Evolutionary conservation across 139 green algal genomes (phyloP).

Genomic region (Helicosporidium sp.): DNA sequence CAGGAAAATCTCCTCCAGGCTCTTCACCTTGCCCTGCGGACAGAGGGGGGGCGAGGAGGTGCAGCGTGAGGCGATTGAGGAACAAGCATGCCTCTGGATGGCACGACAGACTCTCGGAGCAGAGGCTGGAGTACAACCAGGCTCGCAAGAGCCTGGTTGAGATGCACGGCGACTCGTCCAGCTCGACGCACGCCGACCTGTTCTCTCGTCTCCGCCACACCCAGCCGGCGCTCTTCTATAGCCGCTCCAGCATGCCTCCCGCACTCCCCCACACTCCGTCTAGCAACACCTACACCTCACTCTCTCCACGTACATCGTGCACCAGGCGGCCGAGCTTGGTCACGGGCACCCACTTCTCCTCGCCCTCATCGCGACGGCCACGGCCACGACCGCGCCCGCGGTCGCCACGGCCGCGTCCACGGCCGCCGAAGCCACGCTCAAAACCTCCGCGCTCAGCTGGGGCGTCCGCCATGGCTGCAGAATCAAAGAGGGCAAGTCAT

Average conservation of each 20-base stretch:
- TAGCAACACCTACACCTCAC: too few relatives aligned
- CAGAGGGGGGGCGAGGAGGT: not conserved
- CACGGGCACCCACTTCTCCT: conserved; percentile 91
- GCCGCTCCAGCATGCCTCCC: too few relatives aligned
- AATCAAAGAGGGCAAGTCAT: not conserved
- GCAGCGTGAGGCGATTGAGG: not conserved
- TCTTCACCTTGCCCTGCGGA: conserved; percentile 94
- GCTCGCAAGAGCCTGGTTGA: too few relatives aligned
- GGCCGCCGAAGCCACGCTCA: conserved; percentile 69
- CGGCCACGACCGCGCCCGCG: conserved; percentile 41
- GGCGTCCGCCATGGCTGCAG: conserved; percentile 29
- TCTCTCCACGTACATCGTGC: conserved; percentile 75
- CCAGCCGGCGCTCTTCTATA: too few relatives aligned
- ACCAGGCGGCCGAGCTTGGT: conserved; percentile 97
- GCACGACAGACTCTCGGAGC: too few relatives aligned
- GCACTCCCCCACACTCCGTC: too few relatives aligned
- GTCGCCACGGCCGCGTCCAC: conserved; percentile 31
- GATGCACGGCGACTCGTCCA: too few relatives aligned
- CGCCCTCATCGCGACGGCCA: conserved; percentile 59
- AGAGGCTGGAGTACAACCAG: too few relatives aligned
- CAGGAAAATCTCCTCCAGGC: conserved; percentile 96
- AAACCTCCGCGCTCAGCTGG: conserved; percentile 62
- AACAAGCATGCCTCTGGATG: too few relatives aligned
- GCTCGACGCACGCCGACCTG: too few relatives aligned
- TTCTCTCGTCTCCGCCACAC: too few relatives aligned